A percentile compares a stretch with the other conserved stretches of the same genome.
Conservation (phyloP, 306 rosid species). For the Benincasa hispida region DNA sequence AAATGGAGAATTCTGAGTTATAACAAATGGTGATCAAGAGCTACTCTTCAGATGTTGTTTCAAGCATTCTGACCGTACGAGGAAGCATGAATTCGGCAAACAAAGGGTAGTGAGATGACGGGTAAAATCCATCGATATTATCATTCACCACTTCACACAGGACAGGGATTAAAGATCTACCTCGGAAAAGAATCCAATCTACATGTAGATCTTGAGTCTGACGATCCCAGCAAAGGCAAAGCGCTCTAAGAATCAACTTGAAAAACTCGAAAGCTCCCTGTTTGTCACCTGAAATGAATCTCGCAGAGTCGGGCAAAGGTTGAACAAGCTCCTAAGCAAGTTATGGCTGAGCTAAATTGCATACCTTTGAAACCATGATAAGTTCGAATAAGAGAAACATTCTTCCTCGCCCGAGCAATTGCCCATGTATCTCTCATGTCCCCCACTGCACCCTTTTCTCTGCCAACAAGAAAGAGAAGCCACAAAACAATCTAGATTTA, state of each 20-base stretch:
- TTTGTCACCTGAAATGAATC: constrained; percentile 56
- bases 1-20: constrained; percentile 1
- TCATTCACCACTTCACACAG: constrained; percentile 83
- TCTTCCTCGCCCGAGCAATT: constrained; percentile 80
- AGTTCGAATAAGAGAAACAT: constrained; percentile 71
- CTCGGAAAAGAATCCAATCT: constrained; percentile 98
- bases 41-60: constrained; percentile 41
- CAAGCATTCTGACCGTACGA: constrained; percentile 69
- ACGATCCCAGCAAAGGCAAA: constrained; percentile 99
- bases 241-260: constrained; percentile 84
- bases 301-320: background rate
- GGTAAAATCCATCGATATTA: constrained; percentile 72
- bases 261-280: constrained; percentile 87
- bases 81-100: constrained; percentile 93
- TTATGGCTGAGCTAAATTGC: background rate
- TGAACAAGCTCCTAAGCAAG: background rate
- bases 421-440: constrained; percentile 99
- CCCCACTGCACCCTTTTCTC: constrained; percentile 96
- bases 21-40: background rate
- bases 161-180: constrained; percentile 86
- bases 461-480: constrained; percentile 20
- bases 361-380: constrained; percentile 95
- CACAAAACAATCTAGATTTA: background rate
- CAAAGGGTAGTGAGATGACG: constrained; percentile 89
- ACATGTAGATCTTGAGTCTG: constrained; percentile 95